Evolutionary conservation across 306 rosid species (phyloP).

Genomic region (Corylus avellana): DNA sequence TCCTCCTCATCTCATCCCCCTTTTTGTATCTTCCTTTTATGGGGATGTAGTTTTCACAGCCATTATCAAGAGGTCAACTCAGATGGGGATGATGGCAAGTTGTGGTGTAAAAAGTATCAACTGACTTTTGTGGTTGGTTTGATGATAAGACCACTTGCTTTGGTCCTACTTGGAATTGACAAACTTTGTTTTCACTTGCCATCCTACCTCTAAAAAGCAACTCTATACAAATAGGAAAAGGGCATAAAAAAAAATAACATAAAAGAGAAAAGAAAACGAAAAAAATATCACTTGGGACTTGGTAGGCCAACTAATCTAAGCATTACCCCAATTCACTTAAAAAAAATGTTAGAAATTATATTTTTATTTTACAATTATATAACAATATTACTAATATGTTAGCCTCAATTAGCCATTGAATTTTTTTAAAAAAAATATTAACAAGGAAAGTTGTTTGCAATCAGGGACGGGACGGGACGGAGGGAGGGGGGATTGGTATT

Average conservation of each 20-base stretch:
- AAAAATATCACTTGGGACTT: background rate
- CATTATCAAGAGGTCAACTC: conserved; percentile 11
- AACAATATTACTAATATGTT: too few relatives aligned
- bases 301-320: too few relatives aligned
- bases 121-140: conserved; percentile 23
- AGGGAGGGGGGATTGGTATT: too few relatives aligned
- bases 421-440: too few relatives aligned
- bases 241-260: background rate
- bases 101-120: conserved; percentile 33
- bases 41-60: conserved; percentile 38
- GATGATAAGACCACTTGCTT: conserved; percentile 22
- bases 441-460: too few relatives aligned
- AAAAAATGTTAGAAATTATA: too few relatives aligned
- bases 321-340: too few relatives aligned
- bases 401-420: too few relatives aligned
- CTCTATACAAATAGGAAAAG: background rate
- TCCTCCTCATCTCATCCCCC: conserved; percentile 35
- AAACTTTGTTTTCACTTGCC: conserved; percentile 39
- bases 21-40: conserved; percentile 19
- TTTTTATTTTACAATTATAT: too few relatives aligned
- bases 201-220: conserved; percentile 18
- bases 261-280: background rate
- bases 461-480: too few relatives aligned
- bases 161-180: conserved; percentile 24
- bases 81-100: conserved; percentile 27